Conservation (phyloP, 805 yeast genomes). For the Saturnispora zaruensis region DNA sequence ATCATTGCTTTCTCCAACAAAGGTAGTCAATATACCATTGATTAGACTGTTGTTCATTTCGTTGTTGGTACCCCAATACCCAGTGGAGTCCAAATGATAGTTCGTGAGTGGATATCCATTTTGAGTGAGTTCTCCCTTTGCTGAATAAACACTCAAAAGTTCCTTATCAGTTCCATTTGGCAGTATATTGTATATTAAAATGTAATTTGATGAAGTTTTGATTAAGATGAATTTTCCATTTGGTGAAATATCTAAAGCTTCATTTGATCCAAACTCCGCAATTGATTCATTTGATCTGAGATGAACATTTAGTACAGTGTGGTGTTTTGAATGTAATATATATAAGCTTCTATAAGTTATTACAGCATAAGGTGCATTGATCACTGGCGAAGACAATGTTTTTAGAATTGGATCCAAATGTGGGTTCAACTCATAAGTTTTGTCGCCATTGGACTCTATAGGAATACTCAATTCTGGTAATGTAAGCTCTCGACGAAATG, state of each 20-base stretch:
- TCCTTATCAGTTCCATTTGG: conserved; percentile 25
- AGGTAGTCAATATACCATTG: conserved; percentile 20
- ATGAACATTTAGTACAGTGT: conserved; percentile 41
- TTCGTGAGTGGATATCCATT: conserved; percentile 22
- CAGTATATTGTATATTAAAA: conserved; percentile 36
- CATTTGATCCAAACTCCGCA: conserved; percentile 39
- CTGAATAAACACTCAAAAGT: conserved; percentile 24
- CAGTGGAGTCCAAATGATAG: conserved; percentile 8
- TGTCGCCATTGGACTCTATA: conserved; percentile 10
- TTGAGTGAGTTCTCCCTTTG: conserved; percentile 26
- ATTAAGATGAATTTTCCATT: conserved; percentile 33
- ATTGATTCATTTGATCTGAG: conserved; percentile 37
- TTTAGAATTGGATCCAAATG: conserved; percentile 21
- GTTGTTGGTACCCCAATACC: conserved; percentile 11
- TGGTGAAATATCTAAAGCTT: conserved; percentile 30
- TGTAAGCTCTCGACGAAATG: conserved; percentile 17
- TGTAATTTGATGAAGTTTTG: conserved; percentile 31
- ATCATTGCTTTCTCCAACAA: conserved; percentile 18
- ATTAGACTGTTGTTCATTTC: conserved; percentile 3
- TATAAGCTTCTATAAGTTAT: conserved; percentile 32
- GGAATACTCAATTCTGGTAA: conserved; percentile 23
- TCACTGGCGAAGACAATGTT: not conserved
- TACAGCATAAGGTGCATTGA: conserved; percentile 24
- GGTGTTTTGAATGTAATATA: conserved; percentile 33
- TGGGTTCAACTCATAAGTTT: conserved; percentile 18